phyloP scores from a whole-genome alignment of 768 basidiomycete species.

The Amanita rimosa region DNA sequence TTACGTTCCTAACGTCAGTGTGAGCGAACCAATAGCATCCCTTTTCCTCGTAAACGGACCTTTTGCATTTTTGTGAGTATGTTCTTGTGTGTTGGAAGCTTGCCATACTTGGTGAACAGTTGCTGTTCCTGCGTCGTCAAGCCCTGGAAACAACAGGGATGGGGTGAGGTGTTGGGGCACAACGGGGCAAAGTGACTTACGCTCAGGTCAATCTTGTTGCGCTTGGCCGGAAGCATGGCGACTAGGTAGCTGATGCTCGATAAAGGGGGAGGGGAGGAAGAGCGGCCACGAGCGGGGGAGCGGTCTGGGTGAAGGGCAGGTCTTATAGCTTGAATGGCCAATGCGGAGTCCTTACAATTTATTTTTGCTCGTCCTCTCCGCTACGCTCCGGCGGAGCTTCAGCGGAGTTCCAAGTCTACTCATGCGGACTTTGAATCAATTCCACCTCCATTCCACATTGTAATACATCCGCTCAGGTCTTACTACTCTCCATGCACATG shows the following conservation, averaged over 20 bases:
- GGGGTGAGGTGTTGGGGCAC: not conserved
- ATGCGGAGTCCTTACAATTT: not conserved
- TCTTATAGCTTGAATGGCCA: conserved; percentile 10
- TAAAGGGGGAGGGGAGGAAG: conserved; percentile 14
- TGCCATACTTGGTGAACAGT: conserved; percentile 91
- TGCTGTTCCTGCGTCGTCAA: conserved; percentile 86
- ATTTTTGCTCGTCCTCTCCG: conserved; percentile 5
- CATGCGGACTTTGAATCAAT: not conserved
- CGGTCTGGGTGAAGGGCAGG: conserved; percentile 12
- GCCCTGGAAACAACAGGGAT: conserved; percentile 32
- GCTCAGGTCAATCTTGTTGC: conserved; percentile 92
- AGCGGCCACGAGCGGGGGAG: conserved; percentile 14
- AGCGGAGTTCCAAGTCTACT: conserved; percentile 16
- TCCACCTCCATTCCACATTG: not conserved
- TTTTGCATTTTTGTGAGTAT: conserved; percentile 92
- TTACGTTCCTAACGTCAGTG: conserved; percentile 71
- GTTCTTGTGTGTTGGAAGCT: conserved; percentile 90
- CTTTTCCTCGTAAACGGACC: conserved; percentile 32
- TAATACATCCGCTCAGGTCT: not conserved
- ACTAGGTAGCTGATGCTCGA: conserved; percentile 12
- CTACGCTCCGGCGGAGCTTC: conserved; percentile 17
- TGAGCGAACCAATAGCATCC: not conserved
- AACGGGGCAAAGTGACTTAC: conserved; percentile 41
- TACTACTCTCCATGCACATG: not conserved
- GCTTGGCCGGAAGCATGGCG: conserved; percentile 63